Evolutionary conservation across 2,329 filamentous ascomycete genomes (phyloP).

Genomic region (Ophiostoma australiae): DNA sequence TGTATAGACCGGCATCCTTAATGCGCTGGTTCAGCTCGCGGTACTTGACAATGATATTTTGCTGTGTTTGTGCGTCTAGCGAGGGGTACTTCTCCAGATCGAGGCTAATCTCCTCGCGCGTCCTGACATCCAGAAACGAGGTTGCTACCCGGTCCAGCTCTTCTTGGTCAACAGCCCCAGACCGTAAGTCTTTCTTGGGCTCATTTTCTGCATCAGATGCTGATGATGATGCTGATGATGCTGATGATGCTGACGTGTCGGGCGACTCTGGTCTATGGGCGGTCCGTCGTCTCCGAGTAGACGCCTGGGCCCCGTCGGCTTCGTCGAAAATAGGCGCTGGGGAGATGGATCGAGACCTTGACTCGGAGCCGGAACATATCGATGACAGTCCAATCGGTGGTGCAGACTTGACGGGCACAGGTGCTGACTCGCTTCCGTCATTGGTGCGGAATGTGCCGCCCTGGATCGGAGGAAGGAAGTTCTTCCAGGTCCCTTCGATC

Average conservation of each 20-base stretch:
- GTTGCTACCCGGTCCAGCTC: constrained; percentile 33
- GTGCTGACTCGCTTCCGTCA: constrained; percentile 42
- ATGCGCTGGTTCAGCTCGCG: constrained; percentile 70
- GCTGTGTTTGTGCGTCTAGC: constrained; percentile 68
- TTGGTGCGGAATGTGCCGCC: constrained; percentile 65
- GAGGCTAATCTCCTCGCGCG: constrained; percentile 67
- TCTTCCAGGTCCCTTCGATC: constrained; percentile 75
- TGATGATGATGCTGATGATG: background rate
- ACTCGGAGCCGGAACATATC: constrained; percentile 19
- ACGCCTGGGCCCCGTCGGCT: constrained; percentile 34
- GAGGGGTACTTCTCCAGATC: constrained; percentile 78
- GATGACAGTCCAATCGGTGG: constrained; percentile 28
- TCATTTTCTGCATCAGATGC: background rate
- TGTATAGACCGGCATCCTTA: constrained; percentile 67
- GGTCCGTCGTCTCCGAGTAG: background rate
- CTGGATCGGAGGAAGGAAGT: constrained; percentile 88
- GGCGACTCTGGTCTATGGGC: background rate
- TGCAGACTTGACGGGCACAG: background rate
- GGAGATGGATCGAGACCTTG: constrained; percentile 35
- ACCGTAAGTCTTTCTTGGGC: background rate
- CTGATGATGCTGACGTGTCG: background rate
- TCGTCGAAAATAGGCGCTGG: constrained; percentile 49
- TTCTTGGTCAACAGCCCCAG: background rate
- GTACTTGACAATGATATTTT: constrained; percentile 73
- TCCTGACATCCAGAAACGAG: constrained; percentile 67